These are phyloP conservation scores for Naematelia encephala DNA, from an alignment of 768 basidiomycete genomes.

Conservation along the genomic window DNA sequence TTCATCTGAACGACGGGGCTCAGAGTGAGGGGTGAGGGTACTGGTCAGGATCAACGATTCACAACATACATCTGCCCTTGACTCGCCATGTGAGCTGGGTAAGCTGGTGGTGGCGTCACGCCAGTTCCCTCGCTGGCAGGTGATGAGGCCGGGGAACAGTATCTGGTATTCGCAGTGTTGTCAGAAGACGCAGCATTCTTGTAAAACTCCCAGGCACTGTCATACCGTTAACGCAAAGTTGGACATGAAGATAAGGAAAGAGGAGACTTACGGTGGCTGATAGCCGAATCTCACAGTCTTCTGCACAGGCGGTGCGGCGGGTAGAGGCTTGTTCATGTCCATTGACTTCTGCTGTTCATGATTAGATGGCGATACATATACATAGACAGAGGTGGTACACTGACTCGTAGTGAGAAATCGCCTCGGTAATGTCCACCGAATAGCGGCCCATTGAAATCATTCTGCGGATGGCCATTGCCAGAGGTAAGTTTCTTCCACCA, in stretches of 20 bases:
- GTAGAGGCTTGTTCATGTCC: slow-evolving; percentile 30
- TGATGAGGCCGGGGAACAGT: slow-evolving; percentile 9
- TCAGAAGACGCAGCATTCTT: slow-evolving; percentile 28
- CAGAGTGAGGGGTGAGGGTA: too few species aligned
- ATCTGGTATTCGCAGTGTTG: slow-evolving; percentile 36
- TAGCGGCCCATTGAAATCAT: slow-evolving; percentile 20
- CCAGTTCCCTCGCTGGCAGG: neutral
- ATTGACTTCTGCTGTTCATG: neutral
- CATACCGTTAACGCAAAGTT: neutral
- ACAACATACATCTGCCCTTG: neutral
- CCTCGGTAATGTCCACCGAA: slow-evolving; percentile 34
- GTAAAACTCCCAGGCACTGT: slow-evolving; percentile 42
- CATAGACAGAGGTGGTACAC: neutral
- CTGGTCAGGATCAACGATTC: neutral
- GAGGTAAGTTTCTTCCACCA: neutral
- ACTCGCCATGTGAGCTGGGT: neutral
- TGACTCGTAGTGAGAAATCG: slow-evolving; percentile 33
- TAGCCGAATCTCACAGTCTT: slow-evolving; percentile 27
- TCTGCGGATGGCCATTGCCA: neutral
- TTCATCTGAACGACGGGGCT: too few species aligned
- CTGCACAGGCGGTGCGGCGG: slow-evolving; percentile 12
- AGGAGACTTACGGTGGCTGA: slow-evolving; percentile 40
- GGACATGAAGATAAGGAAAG: neutral
- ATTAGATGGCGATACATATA: neutral
- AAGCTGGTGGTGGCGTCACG: neutral